phyloP scores from a whole-genome alignment of 202 grass and related monocot species.

The Carex arenaria region DNA sequence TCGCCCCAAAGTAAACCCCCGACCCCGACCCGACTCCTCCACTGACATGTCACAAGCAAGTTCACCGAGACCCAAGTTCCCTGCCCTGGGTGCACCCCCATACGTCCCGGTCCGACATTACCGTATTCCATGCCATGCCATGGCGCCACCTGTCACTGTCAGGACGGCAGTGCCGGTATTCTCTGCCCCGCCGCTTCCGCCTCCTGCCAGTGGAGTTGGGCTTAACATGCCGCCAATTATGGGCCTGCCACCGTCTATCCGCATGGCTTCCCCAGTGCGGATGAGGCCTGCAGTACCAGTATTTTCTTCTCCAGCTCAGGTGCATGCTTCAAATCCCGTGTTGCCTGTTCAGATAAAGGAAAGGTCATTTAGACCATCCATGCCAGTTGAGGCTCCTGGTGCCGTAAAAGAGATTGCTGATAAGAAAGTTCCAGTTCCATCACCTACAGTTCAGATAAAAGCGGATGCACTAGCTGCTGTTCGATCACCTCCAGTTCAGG shows the following conservation, averaged over 20 bases:
- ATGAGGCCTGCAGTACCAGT: conserved; percentile 65
- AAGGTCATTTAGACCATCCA: neutral
- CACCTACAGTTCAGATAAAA: conserved; percentile 5
- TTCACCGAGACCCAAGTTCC: conserved; percentile 57
- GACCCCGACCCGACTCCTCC: conserved; percentile 42
- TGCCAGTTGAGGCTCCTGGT: conserved; percentile 35
- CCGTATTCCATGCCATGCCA: conserved; percentile 61
- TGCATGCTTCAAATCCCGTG: conserved; percentile 30
- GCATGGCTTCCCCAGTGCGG: conserved; percentile 74
- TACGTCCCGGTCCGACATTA: conserved; percentile 84
- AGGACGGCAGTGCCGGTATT: conserved; percentile 89
- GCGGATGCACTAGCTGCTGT: conserved; percentile 5
- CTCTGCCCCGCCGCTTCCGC: conserved; percentile 88
- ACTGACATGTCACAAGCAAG: conserved; percentile 28
- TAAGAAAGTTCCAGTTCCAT: conserved; percentile 3
- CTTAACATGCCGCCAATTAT: conserved; percentile 69
- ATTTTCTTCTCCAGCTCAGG: conserved; percentile 42
- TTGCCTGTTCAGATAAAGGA: conserved; percentile 68
- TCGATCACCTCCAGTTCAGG: neutral
- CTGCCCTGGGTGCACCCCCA: conserved; percentile 56
- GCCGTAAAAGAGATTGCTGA: conserved; percentile 31
- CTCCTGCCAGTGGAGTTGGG: conserved; percentile 29
- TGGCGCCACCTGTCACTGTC: conserved; percentile 86
- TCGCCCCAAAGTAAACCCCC: conserved; percentile 57
- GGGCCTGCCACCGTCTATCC: conserved; percentile 41